Evolutionary conservation across 768 basidiomycete genomes (phyloP).

Genomic region (Suillus clintonianus): DNA sequence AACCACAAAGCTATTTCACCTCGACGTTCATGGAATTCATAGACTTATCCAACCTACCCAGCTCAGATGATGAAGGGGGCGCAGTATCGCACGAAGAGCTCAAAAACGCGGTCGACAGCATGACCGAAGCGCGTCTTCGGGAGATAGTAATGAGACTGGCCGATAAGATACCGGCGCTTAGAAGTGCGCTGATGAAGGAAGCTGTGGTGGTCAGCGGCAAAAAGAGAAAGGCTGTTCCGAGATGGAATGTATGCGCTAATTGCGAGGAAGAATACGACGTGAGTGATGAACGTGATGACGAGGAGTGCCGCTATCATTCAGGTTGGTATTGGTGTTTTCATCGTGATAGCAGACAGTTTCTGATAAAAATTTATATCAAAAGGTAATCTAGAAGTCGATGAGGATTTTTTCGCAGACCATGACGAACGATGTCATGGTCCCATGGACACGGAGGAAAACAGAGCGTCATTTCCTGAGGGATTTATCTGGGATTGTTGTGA

Average conservation of each 20-base stretch:
- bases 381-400: background rate
- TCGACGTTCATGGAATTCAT: background rate
- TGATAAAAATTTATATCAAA: background rate
- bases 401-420: background rate
- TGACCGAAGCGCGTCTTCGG: background rate
- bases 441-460: background rate
- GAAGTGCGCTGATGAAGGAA: background rate
- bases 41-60: background rate
- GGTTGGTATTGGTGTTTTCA: background rate
- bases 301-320: background rate
- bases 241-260: background rate
- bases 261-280: background rate
- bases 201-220: background rate
- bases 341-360: background rate
- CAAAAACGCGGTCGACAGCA: background rate
- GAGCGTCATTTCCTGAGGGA: background rate
- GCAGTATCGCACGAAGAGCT: background rate
- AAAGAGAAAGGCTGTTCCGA: background rate
- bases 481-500: background rate
- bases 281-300: background rate
- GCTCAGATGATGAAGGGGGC: background rate
- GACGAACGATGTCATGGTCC: background rate
- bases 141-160: background rate
- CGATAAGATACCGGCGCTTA: background rate
- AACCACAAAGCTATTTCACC: background rate